phyloP scores from a whole-genome alignment of 2,329 filamentous ascomycete genomes.

The Fusarium neocosmosporiellum region DNA sequence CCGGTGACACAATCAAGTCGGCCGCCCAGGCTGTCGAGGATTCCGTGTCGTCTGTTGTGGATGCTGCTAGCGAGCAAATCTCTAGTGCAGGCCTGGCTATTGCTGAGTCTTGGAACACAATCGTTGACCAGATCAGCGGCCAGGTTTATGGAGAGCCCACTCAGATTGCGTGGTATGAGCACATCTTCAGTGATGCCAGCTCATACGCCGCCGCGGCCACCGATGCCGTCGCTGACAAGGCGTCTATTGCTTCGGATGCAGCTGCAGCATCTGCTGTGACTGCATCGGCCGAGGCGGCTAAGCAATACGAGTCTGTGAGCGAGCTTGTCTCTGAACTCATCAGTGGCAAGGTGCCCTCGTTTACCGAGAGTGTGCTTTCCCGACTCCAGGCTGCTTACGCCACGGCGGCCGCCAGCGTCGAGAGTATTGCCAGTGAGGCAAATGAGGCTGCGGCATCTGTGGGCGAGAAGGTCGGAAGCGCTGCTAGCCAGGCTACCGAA shows the following conservation, averaged over 20 bases:
- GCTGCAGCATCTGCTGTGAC: constrained; percentile 69
- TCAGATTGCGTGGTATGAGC: constrained; percentile 67
- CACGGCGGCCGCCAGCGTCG: constrained; percentile 69
- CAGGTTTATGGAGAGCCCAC: constrained; percentile 77
- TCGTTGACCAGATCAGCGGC: constrained; percentile 72
- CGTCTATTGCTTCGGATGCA: constrained; percentile 50
- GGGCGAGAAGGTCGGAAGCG: constrained; percentile 51
- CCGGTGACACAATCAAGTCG: constrained; percentile 57
- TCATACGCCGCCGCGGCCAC: constrained; percentile 72
- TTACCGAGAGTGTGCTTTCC: constrained; percentile 82
- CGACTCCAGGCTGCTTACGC: constrained; percentile 79
- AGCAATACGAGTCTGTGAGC: constrained; percentile 77
- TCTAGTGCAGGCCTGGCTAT: constrained; percentile 52
- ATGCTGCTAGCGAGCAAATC: constrained; percentile 56
- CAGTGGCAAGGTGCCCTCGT: constrained; percentile 80
- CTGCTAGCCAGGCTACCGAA: constrained; percentile 55
- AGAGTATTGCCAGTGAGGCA: constrained; percentile 53
- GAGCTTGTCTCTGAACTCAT: constrained; percentile 81
- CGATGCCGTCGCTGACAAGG: constrained; percentile 50
- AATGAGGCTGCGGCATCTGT: constrained; percentile 48
- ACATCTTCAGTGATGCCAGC: constrained; percentile 59
- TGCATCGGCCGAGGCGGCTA: constrained; percentile 68
- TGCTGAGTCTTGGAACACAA: constrained; percentile 53
- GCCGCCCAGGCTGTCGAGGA: constrained; percentile 53
- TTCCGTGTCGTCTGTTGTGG: constrained; percentile 55